phyloP scores from a whole-genome alignment of 208 protist species.

The Acanthamoeba sp. region DNA sequence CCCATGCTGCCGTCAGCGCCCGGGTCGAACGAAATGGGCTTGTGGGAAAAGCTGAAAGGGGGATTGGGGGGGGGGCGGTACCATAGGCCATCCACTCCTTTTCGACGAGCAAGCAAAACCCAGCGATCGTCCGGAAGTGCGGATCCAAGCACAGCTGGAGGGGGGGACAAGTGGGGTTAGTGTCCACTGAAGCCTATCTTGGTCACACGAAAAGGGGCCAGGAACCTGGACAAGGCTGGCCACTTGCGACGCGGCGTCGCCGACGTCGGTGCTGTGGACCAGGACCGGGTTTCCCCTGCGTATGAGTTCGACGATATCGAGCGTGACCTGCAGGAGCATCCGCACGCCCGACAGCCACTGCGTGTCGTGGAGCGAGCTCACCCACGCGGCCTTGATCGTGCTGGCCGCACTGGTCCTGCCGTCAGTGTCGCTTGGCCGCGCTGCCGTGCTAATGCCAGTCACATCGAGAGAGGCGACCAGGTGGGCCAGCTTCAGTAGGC shows the following conservation, averaged over 20 bases:
- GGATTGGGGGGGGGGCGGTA: neutral
- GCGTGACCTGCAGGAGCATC: neutral
- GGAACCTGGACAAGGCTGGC: neutral
- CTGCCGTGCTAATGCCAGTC: neutral
- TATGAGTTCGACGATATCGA: neutral
- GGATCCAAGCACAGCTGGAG: constrained; percentile 87
- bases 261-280: neutral
- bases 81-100: constrained; percentile 91
- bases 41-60: too few species aligned
- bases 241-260: neutral
- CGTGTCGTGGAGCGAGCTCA: neutral
- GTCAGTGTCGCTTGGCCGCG: neutral
- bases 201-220: neutral
- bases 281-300: neutral
- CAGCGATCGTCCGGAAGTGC: constrained; percentile 93
- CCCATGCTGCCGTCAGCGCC: too few species aligned
- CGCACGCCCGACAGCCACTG: constrained; percentile 1
- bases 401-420: neutral
- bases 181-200: too few species aligned
- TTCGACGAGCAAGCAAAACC: constrained; percentile 93
- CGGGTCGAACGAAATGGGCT: too few species aligned
- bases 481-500: neutral
- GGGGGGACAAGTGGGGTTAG: neutral
- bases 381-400: neutral
- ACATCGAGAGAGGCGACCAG: neutral